Evolutionary conservation across 208 protist genomes (phyloP), one percentile per base, ranked within the genome.

Genomic region (Balamuthia mandrillaris): DNA sequence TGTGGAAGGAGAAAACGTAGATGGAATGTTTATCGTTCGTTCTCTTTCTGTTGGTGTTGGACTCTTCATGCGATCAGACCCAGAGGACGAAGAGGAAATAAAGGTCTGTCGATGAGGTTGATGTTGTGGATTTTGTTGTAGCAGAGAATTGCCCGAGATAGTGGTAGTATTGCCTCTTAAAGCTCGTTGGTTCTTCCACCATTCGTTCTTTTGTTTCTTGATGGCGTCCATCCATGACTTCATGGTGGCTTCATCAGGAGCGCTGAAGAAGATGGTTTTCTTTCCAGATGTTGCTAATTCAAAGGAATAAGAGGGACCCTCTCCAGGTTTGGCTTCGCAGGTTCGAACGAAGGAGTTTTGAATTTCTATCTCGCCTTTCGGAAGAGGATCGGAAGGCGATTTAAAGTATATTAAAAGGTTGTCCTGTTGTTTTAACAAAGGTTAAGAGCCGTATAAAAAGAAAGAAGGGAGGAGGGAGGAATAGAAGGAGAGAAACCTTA

Each of bases 201-300:
- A 72, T 42, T 72, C 63, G 63, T 72, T 72, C 63, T 72, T 72
- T 2, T 35, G 49, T 1, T 21, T 35, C 63, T 72, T 72, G 21
- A 72, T 72, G 63, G 63, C 63, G 37, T 72, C 63, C 63, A 72
- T 72, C 63, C 63, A 72, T 3, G 63, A 3, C 63, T 72, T 72
- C 39, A 72, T 42, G 39, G 63, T 49, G 24, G 44, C 63, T 24
- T 72, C 63, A 24, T 72, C 63, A 12, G 63, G 37, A 35, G 63
- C 63, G 63, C 63, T 51, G 63, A 72, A 72, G 6, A 72, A 16
- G 37, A 72, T 51, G 18, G 63, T 72, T 6, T 42, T 35, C 37
- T 72, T 42, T 21, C 39, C 63, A 24, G 63, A n/a, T n/a, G n/a
- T n/a, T n/a, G n/a, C n/a, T n/a, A n/a, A n/a, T n/a, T n/a, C n/a